Base-by-base conservation (phyloP, 2,329 filamentous ascomycete species). In the Knufia petricola region DNA sequence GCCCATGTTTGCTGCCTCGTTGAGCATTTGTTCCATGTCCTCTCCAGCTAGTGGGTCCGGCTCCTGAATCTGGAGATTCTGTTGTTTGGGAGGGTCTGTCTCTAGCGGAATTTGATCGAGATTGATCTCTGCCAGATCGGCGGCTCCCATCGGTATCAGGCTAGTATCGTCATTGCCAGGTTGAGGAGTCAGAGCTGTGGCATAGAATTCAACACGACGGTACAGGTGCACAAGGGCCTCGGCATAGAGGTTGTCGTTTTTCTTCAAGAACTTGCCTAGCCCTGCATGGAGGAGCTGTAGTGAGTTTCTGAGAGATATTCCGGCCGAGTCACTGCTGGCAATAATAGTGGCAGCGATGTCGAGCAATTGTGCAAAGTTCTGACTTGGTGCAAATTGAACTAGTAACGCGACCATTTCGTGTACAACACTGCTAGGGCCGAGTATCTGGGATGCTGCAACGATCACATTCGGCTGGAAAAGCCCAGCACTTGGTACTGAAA, bases 151-250 rank as follows among this genome's bases (percentile, higher is more conserved):
- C 4, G 36, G 17, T 4, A 23, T 19, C 8, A 48, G 17, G n/a
- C 26, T 17, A 30, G 31, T 24, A 24, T 59, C 56, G 31, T 56
- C 41, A 13, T 37, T 47, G 23, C 52, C 51, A n/a, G 55, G 50
- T 34, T 55, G 55, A 10, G 52, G 52, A 4, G 49, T 48, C 13
- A 58, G 45, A 19, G 54, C 41, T 1, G 65, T 60, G 15, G 63
- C 59, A 19, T 71, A 62, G 1, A 64, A 55, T 37, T 70, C 66
- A 3, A 73, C 67, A 17, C 69, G 68, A 7, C 70, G 65, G 50
- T 66, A 62, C 15, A 74, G 59, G 1, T 70, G 69, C 10, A 73
- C 69, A 20, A 72, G 57, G 1, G 69, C 58, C 51, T 70, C 66
- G 1, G 69, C 69, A 23, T 63, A 64, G 1, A 70, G 53, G 1